Conservation (phyloP, 2,329 filamentous ascomycete genomes). For the Ambrosiella xylebori region DNA sequence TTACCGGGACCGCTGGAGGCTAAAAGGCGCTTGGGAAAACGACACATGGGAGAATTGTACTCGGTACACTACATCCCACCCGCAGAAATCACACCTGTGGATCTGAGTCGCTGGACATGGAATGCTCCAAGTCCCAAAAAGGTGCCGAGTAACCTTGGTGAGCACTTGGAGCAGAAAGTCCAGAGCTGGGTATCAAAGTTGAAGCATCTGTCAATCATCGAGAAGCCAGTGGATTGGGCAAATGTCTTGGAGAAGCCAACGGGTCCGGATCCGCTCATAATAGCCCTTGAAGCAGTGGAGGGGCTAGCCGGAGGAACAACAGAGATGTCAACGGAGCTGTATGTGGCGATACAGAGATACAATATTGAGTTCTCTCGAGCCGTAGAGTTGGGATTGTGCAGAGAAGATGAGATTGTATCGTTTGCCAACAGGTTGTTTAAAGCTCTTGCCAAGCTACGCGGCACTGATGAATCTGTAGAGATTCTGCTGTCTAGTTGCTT, state of each 20-base stretch:
- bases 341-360: slow-evolving; percentile 1
- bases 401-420: slow-evolving; percentile 9
- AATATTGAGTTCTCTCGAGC: slow-evolving; percentile 4
- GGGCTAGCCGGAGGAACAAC: background rate
- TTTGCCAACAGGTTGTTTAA: slow-evolving; percentile 6
- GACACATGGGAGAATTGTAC: slow-evolving; percentile 34
- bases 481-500: slow-evolving; percentile 6
- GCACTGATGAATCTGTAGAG: background rate
- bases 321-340: slow-evolving; percentile 4
- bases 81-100: slow-evolving; percentile 23
- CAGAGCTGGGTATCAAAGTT: background rate
- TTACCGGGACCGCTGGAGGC: slow-evolving; percentile 38
- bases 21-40: slow-evolving; percentile 33
- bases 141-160: no score
- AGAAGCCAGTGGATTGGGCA: slow-evolving; percentile 7
- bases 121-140: slow-evolving; percentile 25
- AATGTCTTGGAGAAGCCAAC: slow-evolving; percentile 4
- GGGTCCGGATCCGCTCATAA: slow-evolving; percentile 5
- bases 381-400: slow-evolving; percentile 9
- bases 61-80: slow-evolving; percentile 23
- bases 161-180: no score
- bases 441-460: background rate
- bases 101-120: slow-evolving; percentile 35
- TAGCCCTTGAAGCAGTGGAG: slow-evolving; percentile 1
- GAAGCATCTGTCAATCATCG: background rate